Percentiles rank a stretch among this genome's conserved stretches.
phyloP scores from a whole-genome alignment of 2,329 filamentous ascomycete genomes.

The Penicillium corylophilum region DNA sequence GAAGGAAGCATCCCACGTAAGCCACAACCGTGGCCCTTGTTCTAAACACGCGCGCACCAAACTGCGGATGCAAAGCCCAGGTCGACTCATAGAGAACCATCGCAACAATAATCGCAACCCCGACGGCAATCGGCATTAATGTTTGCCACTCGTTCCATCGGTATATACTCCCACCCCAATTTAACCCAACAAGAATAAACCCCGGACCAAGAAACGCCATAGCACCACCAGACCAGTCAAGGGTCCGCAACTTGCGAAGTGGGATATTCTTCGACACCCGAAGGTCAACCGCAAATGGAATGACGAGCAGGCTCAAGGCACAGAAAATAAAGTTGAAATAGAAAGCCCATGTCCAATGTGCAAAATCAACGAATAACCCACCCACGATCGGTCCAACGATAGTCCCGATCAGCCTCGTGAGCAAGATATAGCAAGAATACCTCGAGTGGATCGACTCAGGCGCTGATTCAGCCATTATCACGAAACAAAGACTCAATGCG shows the following conservation, averaged over 20 bases:
- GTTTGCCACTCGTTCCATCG: conserved; percentile 42
- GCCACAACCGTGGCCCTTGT: conserved; percentile 36
- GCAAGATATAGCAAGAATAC: conserved; percentile 33
- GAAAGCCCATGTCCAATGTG: conserved; percentile 28
- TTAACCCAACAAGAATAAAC: conserved; percentile 43
- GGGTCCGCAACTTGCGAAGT: conserved; percentile 22
- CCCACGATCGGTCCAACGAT: conserved; percentile 29
- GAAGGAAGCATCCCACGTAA: conserved; percentile 43
- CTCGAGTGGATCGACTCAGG: conserved; percentile 32
- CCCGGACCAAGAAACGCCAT: conserved; percentile 41
- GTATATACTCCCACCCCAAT: conserved; percentile 44
- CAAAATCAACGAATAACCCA: conserved; percentile 27
- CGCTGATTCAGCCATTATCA: conserved; percentile 46
- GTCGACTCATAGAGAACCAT: conserved; percentile 39
- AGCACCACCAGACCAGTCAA: conserved; percentile 46
- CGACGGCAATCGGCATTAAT: conserved; percentile 41
- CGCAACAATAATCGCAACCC: conserved; percentile 29
- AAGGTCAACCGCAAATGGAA: conserved; percentile 33
- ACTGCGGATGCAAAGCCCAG: conserved; percentile 35
- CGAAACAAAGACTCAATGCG: conserved; percentile 42
- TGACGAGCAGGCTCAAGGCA: conserved; percentile 26
- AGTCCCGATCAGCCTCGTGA: conserved; percentile 33
- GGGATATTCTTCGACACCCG: conserved; percentile 23
- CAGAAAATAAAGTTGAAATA: conserved; percentile 37
- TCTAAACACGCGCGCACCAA: conserved; percentile 40